These are phyloP conservation scores for Pelargonium australe DNA, from an alignment of 441 rosid genomes.

Conservation along the genomic window DNA sequence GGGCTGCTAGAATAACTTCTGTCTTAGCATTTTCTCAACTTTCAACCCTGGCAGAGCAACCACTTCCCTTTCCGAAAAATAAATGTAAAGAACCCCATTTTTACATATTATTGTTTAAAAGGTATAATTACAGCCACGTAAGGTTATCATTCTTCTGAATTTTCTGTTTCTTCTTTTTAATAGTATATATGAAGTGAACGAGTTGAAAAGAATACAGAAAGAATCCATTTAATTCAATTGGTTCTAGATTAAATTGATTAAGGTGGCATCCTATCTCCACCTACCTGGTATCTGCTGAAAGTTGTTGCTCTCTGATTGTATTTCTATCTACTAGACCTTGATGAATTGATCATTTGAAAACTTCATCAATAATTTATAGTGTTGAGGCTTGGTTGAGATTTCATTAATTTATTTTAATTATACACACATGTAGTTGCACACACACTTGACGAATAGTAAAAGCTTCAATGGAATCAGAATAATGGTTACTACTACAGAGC, in stretches of 20 bases:
- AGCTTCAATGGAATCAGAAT: conserved; percentile 3
- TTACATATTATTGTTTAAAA: neutral
- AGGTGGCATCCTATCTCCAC: neutral
- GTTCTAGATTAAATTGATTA: conserved; percentile 3
- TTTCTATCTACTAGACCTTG: neutral
- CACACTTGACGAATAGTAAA: neutral
- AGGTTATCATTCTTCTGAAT: conserved; percentile 6
- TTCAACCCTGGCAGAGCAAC: neutral
- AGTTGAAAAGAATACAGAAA: neutral
- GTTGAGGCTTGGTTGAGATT: neutral
- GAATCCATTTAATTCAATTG: neutral
- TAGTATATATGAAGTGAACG: no score
- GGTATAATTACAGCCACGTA: neutral
- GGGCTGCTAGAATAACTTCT: neutral
- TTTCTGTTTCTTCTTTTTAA: neutral
- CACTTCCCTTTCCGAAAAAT: neutral
- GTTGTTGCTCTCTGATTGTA: neutral
- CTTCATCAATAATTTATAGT: neutral
- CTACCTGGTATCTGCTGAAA: neutral
- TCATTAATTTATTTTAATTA: neutral
- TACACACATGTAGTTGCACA: neutral
- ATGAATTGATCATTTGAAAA: no score
- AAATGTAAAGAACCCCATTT: neutral
- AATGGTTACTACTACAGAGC: neutral
- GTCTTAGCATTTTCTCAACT: neutral